Evolutionary conservation across 148 eudicot species (phyloP), one percentile per base, ranked within the genome.

Genomic region (Chenopodium berlandieri): DNA sequence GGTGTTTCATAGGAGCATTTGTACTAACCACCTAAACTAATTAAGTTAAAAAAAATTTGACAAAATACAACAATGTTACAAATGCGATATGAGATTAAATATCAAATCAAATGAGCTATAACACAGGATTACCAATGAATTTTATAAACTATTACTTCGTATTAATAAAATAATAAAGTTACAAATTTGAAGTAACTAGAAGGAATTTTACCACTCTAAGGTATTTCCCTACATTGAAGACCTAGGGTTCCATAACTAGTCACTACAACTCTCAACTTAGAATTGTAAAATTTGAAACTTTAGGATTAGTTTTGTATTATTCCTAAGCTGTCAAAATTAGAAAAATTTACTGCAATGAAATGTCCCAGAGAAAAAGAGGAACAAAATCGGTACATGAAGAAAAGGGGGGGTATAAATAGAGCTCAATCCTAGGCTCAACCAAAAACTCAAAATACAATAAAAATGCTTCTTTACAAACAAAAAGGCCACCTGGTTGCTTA

Each of bases 381-480:
- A 30, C 5, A 50, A 65, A 47, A 77, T 62, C 10, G 72, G 71
- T n/a, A 31, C 44, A 62, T 9, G 19, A 71, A 77, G 25, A 12
- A 9, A 9, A 34, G 54, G 19, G 48, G 32, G 66, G 22, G 27
- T 47, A 27, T 60, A 31, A 32, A n/a, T 9, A 44, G 77, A 71
- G 74, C 68, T 44, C 37, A 66, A 70, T 75, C 71, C 82, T 84
- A 80, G 69, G 68, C 76, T 70, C 73, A 16, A 58, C 31, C 66
- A 70, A 64, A 74, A 22, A 17, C 74, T 47, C 37, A 6, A 46
- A 80, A 84, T 62, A 70, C 63, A 77, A 62, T 25, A 30, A 6
- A 44, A 50, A 40, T 62, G 47, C n/a, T 10, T 71, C 75, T 81
- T 74, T 84, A 84, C 86, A 85, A 78, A 73, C 84, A 81, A 81